A percentile compares a stretch with the other conserved stretches of the same genome.
Conservation (phyloP, 2,329 filamentous ascomycete genomes). For the Cadophora luteo-olivacea region DNA sequence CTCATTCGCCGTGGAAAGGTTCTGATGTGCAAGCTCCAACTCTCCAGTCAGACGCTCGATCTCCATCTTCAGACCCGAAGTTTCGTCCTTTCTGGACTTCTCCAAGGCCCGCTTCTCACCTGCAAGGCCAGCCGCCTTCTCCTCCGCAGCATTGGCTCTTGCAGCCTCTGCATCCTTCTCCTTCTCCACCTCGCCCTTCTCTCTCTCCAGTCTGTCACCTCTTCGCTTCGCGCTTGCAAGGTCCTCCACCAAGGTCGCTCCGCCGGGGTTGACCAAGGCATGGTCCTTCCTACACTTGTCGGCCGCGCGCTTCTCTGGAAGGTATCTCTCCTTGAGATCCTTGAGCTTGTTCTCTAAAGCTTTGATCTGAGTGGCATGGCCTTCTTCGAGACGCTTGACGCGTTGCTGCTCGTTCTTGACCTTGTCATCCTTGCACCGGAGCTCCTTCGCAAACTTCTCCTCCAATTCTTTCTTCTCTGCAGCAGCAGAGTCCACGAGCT, state of each 20-base stretch:
- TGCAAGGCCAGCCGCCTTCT: neutral
- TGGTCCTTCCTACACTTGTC: neutral
- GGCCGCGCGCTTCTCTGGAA: neutral
- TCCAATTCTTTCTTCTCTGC: neutral
- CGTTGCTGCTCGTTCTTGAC: neutral
- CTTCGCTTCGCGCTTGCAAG: neutral
- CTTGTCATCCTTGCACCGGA: neutral
- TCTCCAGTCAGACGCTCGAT: neutral
- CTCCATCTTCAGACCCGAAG: neutral
- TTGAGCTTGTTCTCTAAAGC: neutral
- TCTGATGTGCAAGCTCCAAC: too few relatives aligned
- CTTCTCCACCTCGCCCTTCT: neutral
- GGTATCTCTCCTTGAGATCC: neutral
- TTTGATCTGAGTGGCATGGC: neutral
- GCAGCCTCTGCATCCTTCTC: neutral
- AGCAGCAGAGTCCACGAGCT: neutral
- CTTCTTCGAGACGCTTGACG: neutral
- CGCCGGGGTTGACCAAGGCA: neutral
- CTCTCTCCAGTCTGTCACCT: neutral
- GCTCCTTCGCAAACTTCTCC: neutral
- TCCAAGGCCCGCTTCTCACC: neutral
- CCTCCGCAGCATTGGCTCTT: neutral
- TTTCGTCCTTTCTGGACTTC: neutral
- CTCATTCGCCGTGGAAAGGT: too few relatives aligned
- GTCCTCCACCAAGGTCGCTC: neutral